Evolutionary conservation across 2,329 filamentous ascomycete genomes (phyloP).

Genomic region (Aspergillus candidus): DNA sequence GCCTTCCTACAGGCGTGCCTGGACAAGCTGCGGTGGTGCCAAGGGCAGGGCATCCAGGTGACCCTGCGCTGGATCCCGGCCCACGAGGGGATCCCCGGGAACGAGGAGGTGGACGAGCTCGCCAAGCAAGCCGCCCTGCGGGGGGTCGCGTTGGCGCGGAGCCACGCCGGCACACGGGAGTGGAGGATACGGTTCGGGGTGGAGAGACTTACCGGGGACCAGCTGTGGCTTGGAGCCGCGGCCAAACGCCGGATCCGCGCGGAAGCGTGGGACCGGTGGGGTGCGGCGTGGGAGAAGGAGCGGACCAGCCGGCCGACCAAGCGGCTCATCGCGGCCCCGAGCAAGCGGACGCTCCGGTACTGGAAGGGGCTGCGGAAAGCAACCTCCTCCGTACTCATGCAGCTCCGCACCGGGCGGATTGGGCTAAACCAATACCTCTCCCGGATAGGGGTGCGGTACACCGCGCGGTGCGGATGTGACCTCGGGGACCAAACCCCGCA

Average conservation of each 20-base stretch:
- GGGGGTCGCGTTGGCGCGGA: no score
- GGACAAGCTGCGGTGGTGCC: not conserved
- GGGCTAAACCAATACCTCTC: not conserved
- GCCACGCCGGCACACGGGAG: no score
- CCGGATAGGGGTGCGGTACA: not conserved
- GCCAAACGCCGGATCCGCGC: slow-evolving; percentile 1
- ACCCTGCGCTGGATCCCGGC: not conserved
- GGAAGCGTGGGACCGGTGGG: slow-evolving; percentile 5
- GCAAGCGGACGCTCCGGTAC: slow-evolving; percentile 1
- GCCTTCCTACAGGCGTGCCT: not conserved
- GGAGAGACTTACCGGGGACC: no score
- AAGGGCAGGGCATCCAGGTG: not conserved
- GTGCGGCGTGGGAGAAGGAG: not conserved
- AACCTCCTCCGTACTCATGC: slow-evolving; percentile 3
- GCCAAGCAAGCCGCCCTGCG: not conserved
- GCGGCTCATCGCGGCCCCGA: not conserved
- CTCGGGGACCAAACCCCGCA: not conserved
- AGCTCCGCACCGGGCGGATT: slow-evolving; percentile 2
- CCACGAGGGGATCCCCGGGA: not conserved
- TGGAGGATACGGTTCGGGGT: no score
- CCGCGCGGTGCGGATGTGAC: not conserved
- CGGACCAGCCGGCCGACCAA: slow-evolving; percentile 1
- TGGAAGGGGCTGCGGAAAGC: slow-evolving; percentile 1
- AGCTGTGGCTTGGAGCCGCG: slow-evolving; percentile 4
- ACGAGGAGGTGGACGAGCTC: not conserved